Percentiles rank a stretch among this genome's conserved stretches.
These are phyloP conservation scores for Solanum medicagineum DNA, from an alignment of 257 asterid species.

Conservation along the genomic window DNA sequence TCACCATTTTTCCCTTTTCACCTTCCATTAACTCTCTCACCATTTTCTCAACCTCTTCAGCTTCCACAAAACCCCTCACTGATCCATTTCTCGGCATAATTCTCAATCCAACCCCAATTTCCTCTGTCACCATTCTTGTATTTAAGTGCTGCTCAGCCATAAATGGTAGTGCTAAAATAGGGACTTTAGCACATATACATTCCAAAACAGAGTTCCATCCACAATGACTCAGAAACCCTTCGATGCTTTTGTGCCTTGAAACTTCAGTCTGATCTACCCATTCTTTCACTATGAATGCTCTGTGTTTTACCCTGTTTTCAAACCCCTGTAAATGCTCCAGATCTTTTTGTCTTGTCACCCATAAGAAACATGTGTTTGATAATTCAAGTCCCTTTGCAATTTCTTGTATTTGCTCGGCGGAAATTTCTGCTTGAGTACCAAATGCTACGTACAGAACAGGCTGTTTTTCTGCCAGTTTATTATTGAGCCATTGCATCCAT, in stretches of 20 bases:
- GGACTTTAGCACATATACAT: constrained; percentile 39
- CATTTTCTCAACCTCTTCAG: constrained; percentile 42
- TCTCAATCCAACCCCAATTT: constrained; percentile 35
- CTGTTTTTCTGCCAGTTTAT: constrained; percentile 5
- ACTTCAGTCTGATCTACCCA: constrained; percentile 59
- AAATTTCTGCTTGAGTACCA: constrained; percentile 60
- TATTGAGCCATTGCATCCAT: constrained; percentile 33
- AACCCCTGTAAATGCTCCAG: not conserved
- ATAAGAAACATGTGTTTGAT: constrained; percentile 42
- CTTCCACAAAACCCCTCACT: constrained; percentile 32
- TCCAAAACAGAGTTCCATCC: constrained; percentile 80
- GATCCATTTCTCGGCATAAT: constrained; percentile 29
- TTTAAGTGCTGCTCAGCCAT: constrained; percentile 73
- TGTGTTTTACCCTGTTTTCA: constrained; percentile 12
- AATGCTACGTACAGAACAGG: constrained; percentile 58
- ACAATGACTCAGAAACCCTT: constrained; percentile 56
- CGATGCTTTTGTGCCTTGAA: constrained; percentile 26
- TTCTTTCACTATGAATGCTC: constrained; percentile 36
- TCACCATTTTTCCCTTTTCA: constrained; percentile 47
- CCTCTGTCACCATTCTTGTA: constrained; percentile 46
- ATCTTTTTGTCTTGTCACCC: constrained; percentile 28
- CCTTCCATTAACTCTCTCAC: constrained; percentile 40
- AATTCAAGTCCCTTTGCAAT: constrained; percentile 38
- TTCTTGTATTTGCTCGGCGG: constrained; percentile 36
- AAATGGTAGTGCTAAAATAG: constrained; percentile 53